phyloP scores from a whole-genome alignment of 345 rosid genomes.

The Salix caprea region DNA sequence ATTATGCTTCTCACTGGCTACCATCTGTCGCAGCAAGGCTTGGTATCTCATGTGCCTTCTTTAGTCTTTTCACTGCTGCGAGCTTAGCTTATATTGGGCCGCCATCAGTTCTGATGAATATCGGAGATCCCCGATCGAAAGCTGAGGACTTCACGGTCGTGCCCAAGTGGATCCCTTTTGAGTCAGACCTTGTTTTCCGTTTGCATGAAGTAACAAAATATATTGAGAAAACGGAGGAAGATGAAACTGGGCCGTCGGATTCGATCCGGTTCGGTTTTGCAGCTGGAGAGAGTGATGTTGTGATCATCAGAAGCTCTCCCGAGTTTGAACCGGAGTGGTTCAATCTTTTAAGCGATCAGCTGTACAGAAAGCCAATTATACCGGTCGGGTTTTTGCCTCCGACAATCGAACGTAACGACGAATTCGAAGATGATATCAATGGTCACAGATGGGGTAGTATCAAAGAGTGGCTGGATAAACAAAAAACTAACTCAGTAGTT shows the following conservation, averaged over 20 bases:
- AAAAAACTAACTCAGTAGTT: slow-evolving; percentile 32
- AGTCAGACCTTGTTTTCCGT: slow-evolving; percentile 16
- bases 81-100: slow-evolving; percentile 8
- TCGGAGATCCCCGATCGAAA: slow-evolving; percentile 1
- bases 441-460: slow-evolving; percentile 26
- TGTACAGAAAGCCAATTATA: slow-evolving; percentile 34
- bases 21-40: slow-evolving; percentile 26
- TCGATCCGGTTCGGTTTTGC: slow-evolving; percentile 38
- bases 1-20: slow-evolving; percentile 41
- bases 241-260: slow-evolving; percentile 37
- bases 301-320: slow-evolving; percentile 37
- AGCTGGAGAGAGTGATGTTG: slow-evolving; percentile 29
- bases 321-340: slow-evolving; percentile 54
- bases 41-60: slow-evolving; percentile 19
- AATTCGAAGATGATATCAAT: not conserved
- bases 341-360: slow-evolving; percentile 21
- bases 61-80: slow-evolving; percentile 27
- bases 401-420: slow-evolving; percentile 6
- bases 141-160: slow-evolving; percentile 29
- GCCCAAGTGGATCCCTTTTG: slow-evolving; percentile 30
- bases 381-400: slow-evolving; percentile 52
- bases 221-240: slow-evolving; percentile 38
- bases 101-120: slow-evolving; percentile 8
- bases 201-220: slow-evolving; percentile 35
- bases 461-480: slow-evolving; percentile 39